phyloP scores from a whole-genome alignment of 1,284 basidiomycete genomes.

The Pseudozyma tsukubaensis region DNA sequence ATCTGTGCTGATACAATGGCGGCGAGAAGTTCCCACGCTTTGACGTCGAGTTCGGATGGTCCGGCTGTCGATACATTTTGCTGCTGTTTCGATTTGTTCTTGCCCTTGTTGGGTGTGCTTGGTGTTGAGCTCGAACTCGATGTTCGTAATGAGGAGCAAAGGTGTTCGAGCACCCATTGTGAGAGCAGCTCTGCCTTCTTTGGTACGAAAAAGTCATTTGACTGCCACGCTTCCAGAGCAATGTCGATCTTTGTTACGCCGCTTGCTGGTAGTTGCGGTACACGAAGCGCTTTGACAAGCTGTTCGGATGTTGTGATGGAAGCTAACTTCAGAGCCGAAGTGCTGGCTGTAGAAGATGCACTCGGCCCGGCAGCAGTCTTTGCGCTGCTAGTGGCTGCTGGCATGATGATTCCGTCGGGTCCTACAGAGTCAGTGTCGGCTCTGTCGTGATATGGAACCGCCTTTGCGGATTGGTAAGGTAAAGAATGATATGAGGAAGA shows the following conservation, averaged over 20 bases:
- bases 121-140: slow-evolving; percentile 10
- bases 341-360: background rate
- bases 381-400: slow-evolving; percentile 6
- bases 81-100: slow-evolving; percentile 36
- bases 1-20: slow-evolving; percentile 25
- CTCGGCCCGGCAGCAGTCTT: slow-evolving; percentile 8
- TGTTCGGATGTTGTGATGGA: slow-evolving; percentile 59
- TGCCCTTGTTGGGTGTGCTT: slow-evolving; percentile 27
- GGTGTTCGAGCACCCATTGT: slow-evolving; percentile 46
- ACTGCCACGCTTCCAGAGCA: slow-evolving; percentile 37
- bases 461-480: background rate
- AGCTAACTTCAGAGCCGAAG: slow-evolving; percentile 28
- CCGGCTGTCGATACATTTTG: background rate
- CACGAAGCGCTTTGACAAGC: slow-evolving; percentile 56
- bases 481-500: background rate
- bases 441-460: too few relatives aligned
- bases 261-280: slow-evolving; percentile 26
- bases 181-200: slow-evolving; percentile 56
- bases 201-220: slow-evolving; percentile 39
- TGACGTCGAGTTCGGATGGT: slow-evolving; percentile 15
- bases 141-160: slow-evolving; percentile 29
- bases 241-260: slow-evolving; percentile 38
- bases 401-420: background rate
- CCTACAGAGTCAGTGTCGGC: too few relatives aligned
- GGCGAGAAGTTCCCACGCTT: slow-evolving; percentile 49